These are phyloP conservation scores for Pistacia atlantica DNA, from an alignment of 345 rosid species.

Conservation along the genomic window DNA sequence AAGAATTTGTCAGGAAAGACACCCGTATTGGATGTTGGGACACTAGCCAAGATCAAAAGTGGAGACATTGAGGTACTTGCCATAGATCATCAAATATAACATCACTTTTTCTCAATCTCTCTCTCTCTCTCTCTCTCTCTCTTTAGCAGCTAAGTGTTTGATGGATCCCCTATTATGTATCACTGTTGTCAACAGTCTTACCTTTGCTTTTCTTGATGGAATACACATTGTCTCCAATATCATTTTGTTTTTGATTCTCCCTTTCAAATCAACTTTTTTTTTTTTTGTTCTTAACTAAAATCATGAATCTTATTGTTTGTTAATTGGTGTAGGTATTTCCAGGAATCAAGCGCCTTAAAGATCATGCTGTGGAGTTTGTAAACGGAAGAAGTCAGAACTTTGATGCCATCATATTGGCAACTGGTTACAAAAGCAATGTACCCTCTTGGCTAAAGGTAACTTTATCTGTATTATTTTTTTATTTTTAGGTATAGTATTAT, in stretches of 20 bases:
- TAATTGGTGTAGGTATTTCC: conserved; percentile 52
- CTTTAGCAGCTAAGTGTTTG: conserved; percentile 26
- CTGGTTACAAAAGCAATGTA: conserved; percentile 94
- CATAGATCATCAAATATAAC: conserved; percentile 13
- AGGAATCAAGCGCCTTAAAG: conserved; percentile 60
- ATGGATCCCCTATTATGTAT: conserved; percentile 30
- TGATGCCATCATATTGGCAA: conserved; percentile 86
- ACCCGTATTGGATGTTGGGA: conserved; percentile 90
- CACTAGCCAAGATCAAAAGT: conserved; percentile 79
- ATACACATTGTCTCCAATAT: background rate
- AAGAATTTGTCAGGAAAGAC: conserved; percentile 83
- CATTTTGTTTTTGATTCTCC: conserved; percentile 4
- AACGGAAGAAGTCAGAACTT: conserved; percentile 60
- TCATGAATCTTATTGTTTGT: background rate
- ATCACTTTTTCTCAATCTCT: conserved; percentile 11
- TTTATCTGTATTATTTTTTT: background rate
- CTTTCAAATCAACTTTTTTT: background rate
- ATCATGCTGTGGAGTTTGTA: conserved; percentile 59
- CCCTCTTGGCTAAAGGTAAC: conserved; percentile 92
- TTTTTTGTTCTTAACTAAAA: background rate
- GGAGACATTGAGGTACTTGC: conserved; percentile 78
- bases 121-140: too few relatives aligned
- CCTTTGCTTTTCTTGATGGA: conserved; percentile 21
- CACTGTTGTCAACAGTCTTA: conserved; percentile 18
- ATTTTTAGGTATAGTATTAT: background rate